Evolutionary conservation across 2,329 filamentous ascomycete genomes (phyloP), one percentile per base, ranked within the genome.

Genomic region (Xylariaceae sp.): DNA sequence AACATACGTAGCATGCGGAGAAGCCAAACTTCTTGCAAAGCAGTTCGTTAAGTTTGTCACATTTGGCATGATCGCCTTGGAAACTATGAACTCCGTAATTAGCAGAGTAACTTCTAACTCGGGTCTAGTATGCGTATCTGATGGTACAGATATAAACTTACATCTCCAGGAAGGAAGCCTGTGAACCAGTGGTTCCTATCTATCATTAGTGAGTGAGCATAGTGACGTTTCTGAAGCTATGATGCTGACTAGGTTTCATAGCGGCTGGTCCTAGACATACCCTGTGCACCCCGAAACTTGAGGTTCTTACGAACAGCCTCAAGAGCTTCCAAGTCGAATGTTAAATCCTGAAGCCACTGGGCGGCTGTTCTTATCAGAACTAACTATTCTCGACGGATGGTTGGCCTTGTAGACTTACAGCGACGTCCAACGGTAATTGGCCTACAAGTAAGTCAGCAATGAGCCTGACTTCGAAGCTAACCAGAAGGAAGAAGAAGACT

Each of bases 251-350:
- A 30, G 39, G 11, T 42, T n/a, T 24, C 27, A 18, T 26, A 6
- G n/a, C 20, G 32, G 21, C 16, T 10, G 10, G 1, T 33, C 13
- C 11, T 29, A 18, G 39, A 15, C 39, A 42, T 68, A 43, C 67
- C 67, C 53, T 69, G 66, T 10, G 65, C 66, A 42, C 67, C 67
- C 52, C 91, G 86, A 78, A 95, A 93, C 55, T 81, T 79, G 39
- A 96, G 81, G 30, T 85, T 83, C 11, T 81, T 76, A 27, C 87
- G 83, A 6, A 85, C 87, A 36, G 81, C 76, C 75, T 92, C 87
- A 35, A 96, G 80, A 64, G 86, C 84, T 54, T 86, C 77, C 45
- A 96, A 79, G 64, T 95, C 91, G 73, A 92, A 84, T 57, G 89
- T 72, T 15, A 92, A 77, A 65, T 91, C 86, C 66, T 91, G 87